Evolutionary conservation across 2,329 filamentous ascomycete genomes (phyloP), one percentile per base, ranked within the genome.

Genomic region (Aspergillus proliferans): DNA sequence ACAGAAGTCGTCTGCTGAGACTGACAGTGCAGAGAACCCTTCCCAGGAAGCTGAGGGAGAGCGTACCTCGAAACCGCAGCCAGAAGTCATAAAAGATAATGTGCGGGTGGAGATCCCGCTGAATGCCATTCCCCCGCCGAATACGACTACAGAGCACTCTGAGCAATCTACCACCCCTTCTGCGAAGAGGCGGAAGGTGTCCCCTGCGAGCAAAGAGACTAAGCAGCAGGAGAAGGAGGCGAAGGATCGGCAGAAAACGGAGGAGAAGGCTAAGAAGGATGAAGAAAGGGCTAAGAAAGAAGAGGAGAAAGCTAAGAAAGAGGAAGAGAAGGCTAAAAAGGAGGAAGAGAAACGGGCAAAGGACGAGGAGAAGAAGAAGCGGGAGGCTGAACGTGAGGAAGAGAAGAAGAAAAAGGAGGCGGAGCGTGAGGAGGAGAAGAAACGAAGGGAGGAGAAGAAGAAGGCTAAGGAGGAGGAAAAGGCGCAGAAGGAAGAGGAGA

Each of bases 361-460:
- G n/a, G 70, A 76, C 52, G 71, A 75, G 47, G 74, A 77, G 54
- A 76, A 71, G 47, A 68, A 61, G 47, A 76, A 73, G 42, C 64
- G 67, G 14, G 65, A 72, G 33, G 66, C 70, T n/a, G 72, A 71
- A 51, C 64, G 70, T n/a, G 71, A 73, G 43, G 72, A 73, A 49
- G 72, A 76, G 52, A 76, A 71, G 47, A 68, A 61, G 47, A 76
- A 73, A 42, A 64, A 66, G 9, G 66, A 72, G 34, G 67, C 70
- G n/a, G 72, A 71, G 51, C 64, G 70, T 14, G 71, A 73, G 43
- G 72, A 73, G 50, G 72, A 76, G 34, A 64, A 60, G 34, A 70
- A 66, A 56, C 68, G 61, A 45, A 71, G 67, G 50, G 70, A 75
- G 24, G 70, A 75, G 50, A 72, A 75, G 47, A 74, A 71, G 51